phyloP scores from a whole-genome alignment of 2,329 filamentous ascomycete species.

The Ophiocordyceps camponoti-floridani region DNA sequence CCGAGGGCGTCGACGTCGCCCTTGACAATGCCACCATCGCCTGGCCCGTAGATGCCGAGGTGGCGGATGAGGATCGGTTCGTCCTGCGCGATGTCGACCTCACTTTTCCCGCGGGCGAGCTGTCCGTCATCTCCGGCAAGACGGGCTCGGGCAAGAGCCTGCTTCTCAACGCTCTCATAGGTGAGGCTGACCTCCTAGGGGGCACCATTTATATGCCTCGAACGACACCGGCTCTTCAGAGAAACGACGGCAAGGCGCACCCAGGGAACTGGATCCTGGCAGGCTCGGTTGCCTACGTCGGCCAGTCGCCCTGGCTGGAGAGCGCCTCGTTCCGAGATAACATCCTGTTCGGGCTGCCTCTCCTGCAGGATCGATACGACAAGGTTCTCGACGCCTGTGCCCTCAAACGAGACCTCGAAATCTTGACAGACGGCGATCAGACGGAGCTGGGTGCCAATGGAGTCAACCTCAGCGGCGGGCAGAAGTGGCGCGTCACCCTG shows the following conservation, averaged over 20 bases:
- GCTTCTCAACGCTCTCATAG: conserved; percentile 54
- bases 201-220: conserved; percentile 40
- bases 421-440: conserved; percentile 57
- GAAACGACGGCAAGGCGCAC: conserved; percentile 45
- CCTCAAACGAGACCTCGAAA: conserved; percentile 56
- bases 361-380: conserved; percentile 48
- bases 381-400: conserved; percentile 58
- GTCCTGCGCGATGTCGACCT: conserved; percentile 46
- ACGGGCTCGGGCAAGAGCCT: conserved; percentile 67
- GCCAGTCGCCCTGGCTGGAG: conserved; percentile 73
- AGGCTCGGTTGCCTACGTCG: conserved; percentile 53
- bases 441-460: conserved; percentile 76
- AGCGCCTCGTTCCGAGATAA: conserved; percentile 66
- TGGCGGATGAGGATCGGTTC: conserved; percentile 41
- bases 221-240: conserved; percentile 29
- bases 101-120: conserved; percentile 46
- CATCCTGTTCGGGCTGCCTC: conserved; percentile 59
- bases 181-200: conserved; percentile 51
- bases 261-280: conserved; percentile 50
- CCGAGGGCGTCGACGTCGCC: conserved; percentile 37
- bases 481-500: conserved; percentile 68
- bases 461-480: conserved; percentile 68
- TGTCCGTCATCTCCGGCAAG: conserved; percentile 60
- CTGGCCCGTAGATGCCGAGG: conserved; percentile 51
- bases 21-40: conserved; percentile 54